phyloP scores from a whole-genome alignment of 176 grass and related monocot genomes.

The Tillandsia fasciculata region DNA sequence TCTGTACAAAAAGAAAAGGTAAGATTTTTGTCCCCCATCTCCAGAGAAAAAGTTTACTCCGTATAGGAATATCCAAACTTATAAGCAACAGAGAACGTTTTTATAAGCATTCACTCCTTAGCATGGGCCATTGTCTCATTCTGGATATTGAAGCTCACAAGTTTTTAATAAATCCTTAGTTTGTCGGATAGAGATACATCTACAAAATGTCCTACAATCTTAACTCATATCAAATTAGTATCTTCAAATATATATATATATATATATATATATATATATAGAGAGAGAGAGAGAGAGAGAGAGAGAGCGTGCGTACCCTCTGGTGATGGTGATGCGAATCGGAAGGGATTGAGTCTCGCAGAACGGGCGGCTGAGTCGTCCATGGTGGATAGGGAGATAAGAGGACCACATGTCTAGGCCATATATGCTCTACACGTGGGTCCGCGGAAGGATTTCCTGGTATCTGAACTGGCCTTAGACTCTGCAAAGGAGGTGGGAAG shows the following conservation, averaged over 20 bases:
- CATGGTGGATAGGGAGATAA: constrained; percentile 13
- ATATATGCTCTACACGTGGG: constrained; percentile 8
- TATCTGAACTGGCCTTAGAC: constrained; percentile 8
- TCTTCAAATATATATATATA: no score
- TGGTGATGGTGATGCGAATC: not conserved
- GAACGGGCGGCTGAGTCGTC: constrained; percentile 9
- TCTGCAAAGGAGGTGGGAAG: constrained; percentile 1
- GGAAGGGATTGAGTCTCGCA: not conserved
- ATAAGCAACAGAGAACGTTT: no score
- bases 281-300: not conserved
- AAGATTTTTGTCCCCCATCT: not conserved
- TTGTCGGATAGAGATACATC: not conserved
- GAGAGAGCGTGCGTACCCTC: not conserved
- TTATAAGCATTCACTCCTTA: no score
- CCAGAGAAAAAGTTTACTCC: not conserved
- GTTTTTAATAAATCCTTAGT: no score
- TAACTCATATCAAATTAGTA: not conserved
- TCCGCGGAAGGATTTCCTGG: not conserved
- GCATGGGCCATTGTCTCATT: no score
- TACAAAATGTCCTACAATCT: not conserved
- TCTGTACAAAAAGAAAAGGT: not conserved
- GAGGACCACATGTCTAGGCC: constrained; percentile 15
- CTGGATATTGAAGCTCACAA: no score
- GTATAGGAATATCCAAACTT: not conserved
- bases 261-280: no score